Conservation (phyloP, 2,329 filamentous ascomycete species). For the Phialemonium atrogriseum region DNA sequence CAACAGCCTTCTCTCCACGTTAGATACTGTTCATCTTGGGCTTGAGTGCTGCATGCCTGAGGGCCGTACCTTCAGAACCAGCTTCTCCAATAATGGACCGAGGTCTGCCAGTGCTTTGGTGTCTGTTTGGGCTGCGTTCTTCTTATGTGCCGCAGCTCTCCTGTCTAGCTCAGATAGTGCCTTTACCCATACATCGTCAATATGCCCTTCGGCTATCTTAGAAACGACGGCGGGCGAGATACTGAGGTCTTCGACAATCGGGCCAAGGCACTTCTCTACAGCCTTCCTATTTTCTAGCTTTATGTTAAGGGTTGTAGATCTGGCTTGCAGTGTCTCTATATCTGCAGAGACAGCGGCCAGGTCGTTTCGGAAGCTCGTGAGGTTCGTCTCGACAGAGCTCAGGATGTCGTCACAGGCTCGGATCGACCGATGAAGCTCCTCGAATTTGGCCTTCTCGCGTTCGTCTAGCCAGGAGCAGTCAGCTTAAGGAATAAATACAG, state of each 20-base stretch:
- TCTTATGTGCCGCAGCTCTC: constrained; percentile 63
- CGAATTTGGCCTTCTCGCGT: constrained; percentile 73
- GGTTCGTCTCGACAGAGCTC: constrained; percentile 84
- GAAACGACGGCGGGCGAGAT: constrained; percentile 76
- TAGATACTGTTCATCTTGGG: not conserved
- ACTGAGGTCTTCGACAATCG: constrained; percentile 85
- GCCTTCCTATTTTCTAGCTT: constrained; percentile 82
- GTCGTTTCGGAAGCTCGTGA: constrained; percentile 89
- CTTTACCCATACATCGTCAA: constrained; percentile 84
- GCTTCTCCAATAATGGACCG: constrained; percentile 73
- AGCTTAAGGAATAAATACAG: constrained; percentile 9
- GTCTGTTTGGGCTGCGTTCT: constrained; percentile 49
- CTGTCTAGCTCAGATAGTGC: constrained; percentile 78
- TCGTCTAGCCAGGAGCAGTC: constrained; percentile 46
- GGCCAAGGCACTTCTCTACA: constrained; percentile 79
- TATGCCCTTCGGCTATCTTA: constrained; percentile 78
- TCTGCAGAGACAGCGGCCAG: constrained; percentile 87
- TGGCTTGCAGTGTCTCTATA: constrained; percentile 85
- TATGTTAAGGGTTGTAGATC: constrained; percentile 74
- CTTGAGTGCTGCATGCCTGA: not conserved
- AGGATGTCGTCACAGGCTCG: constrained; percentile 86
- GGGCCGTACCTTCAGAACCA: constrained; percentile 63
- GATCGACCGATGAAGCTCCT: constrained; percentile 87
- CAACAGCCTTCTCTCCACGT: constrained; percentile 54
- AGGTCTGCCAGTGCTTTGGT: constrained; percentile 77